Base-by-base conservation (phyloP, 441 rosid species). In the Pelargonium australe region DNA sequence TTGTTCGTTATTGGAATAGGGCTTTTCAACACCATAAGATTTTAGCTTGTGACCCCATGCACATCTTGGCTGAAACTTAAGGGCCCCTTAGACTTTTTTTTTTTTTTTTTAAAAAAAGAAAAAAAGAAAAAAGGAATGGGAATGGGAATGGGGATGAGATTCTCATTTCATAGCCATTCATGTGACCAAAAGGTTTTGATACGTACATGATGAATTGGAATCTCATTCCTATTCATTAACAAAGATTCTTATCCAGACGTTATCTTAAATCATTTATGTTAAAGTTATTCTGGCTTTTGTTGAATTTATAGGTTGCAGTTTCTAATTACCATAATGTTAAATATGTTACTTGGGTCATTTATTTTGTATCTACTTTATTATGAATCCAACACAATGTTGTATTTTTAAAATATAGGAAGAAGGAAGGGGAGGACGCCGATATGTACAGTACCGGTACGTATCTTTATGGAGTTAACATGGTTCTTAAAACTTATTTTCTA, bases 361-460 rank as follows among this genome's bases (percentile, higher is more conserved):
- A 5, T 16, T 14, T 7, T 19, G 40, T 34, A 14, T 53, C 60
- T 53, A 19, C 60, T 5, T 53, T 57, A 17, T 57, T 16, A 16
- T 57, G 20, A 57, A 57, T 57, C 62, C 20, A 16, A 57, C 28
- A 9, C 17, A 17, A 57, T 16, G 40, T 57, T 57, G 20, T 57
- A 17, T 57, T 57, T 23, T 23, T 57, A 2, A 57, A 4, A 57
- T 57, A 20, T 57, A 57, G 62, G 62, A 57, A 7, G 62, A 16
- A 23, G 28, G 62, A 57, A 57, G 62, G 20, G 20, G 62, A 17
- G 9, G 62, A 57, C 16, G 6, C 49, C 83, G 90, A 70, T 79
- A 57, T 57, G 74, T 81, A 17, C 97, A 97, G 97, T 93, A 83
- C 65, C 40, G 40, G 40, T 34, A 34, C 1, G 92, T 75, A 71